Evolutionary conservation across 768 basidiomycete species (phyloP), one percentile per base, ranked within the genome.

Genomic region (Solioccasus polychromus): DNA sequence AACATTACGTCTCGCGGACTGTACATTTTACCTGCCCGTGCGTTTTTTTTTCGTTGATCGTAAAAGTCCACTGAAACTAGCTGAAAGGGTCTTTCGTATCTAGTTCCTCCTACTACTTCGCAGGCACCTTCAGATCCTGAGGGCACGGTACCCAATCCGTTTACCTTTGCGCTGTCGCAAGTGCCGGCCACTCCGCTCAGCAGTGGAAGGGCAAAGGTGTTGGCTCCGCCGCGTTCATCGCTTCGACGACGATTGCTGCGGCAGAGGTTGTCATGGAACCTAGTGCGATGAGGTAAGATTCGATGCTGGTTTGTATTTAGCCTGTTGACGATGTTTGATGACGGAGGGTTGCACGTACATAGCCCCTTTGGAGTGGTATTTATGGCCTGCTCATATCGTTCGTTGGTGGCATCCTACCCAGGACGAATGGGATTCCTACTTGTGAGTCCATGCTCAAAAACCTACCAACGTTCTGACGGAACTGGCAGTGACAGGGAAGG

Each of bases 381-480:
- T 20, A 4, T 12, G 8, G 3, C 36, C 10, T 23, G 9, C 37
- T 53, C n/a, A 47, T 4, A 3, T 23, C 19, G 23, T 48, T 24
- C 18, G 7, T 42, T 35, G 83, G 82, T 85, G 84, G 84, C 84
- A 85, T 52, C 83, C 84, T 7, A 79, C 77, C 10, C 69, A 80
- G 54, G 79, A 82, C 47, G 82, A 83, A 63, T 84, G 82, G 82
- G 71, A 66, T 39, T 79, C 72, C 60, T 79, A 73, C 73, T 44
- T 82, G 80, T 79, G n/a, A n/a, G n/a, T n/a, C n/a, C n/a, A n/a
- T n/a, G n/a, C n/a, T n/a, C n/a, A n/a, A n/a, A n/a, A n/a, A n/a
- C n/a, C n/a, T n/a, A n/a, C n/a, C n/a, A n/a, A n/a, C n/a, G n/a
- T n/a, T n/a, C n/a, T n/a, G n/a, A n/a, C n/a, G n/a, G n/a, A n/a